Percentiles rank a stretch among this genome's conserved stretches.
Conservation (phyloP, 1,139 yeast genomes). For the Taiozyma sp. region DNA sequence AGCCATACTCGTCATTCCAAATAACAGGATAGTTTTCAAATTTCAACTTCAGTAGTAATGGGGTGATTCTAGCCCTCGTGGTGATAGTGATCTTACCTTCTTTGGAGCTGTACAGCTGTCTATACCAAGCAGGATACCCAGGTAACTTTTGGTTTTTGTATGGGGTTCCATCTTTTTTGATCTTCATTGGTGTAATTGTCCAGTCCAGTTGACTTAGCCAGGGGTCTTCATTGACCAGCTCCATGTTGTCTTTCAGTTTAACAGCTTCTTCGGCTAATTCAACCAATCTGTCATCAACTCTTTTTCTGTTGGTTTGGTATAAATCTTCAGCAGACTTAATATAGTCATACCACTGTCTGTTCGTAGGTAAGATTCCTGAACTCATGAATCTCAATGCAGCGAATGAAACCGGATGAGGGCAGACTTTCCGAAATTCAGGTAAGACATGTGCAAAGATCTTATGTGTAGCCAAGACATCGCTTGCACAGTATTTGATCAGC, state of each 20-base stretch:
- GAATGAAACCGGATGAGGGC: conserved; percentile 95
- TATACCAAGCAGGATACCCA: conserved; percentile 95
- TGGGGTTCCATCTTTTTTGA: conserved; percentile 72
- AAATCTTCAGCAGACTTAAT: conserved; percentile 61
- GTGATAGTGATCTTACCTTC: conserved; percentile 50
- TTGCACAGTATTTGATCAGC: conserved; percentile 78
- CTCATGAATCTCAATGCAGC: conserved; percentile 81
- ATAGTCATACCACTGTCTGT: conserved; percentile 69
- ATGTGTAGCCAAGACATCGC: conserved; percentile 76
- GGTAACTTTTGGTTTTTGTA: conserved; percentile 78
- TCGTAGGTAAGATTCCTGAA: conserved; percentile 77
- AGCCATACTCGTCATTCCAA: conserved; percentile 79
- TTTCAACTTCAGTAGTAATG: conserved; percentile 66
- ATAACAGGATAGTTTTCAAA: conserved; percentile 86
- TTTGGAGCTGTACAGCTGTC: conserved; percentile 56
- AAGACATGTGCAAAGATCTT: conserved; percentile 63
- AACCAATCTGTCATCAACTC: conserved; percentile 56
- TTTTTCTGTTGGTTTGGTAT: conserved; percentile 54
- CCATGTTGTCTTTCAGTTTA: conserved; percentile 31
- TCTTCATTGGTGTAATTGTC: conserved; percentile 57
- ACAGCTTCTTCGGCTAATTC: conserved; percentile 61
- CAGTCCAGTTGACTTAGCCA: conserved; percentile 92
- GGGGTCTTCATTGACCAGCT: conserved; percentile 50
- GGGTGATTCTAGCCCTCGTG: conserved; percentile 71
- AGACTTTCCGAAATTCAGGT: conserved; percentile 60